phyloP scores from a whole-genome alignment of 2,329 filamentous ascomycete species.

The Talaromyces sp. region DNA sequence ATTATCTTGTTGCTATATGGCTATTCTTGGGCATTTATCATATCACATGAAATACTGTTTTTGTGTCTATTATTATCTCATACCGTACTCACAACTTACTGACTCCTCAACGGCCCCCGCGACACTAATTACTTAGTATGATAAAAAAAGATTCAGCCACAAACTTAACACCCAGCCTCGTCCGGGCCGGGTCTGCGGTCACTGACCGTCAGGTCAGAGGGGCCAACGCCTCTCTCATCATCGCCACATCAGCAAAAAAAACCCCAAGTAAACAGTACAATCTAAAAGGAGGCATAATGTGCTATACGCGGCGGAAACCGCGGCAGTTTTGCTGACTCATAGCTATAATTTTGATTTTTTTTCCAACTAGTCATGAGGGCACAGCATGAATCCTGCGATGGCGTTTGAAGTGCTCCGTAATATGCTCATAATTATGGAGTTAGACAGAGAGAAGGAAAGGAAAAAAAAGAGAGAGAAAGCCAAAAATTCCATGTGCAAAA shows the following conservation, averaged over 20 bases:
- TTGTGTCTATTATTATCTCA: neutral
- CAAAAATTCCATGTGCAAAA: neutral
- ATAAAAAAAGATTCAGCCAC: neutral
- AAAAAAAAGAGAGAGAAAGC: neutral
- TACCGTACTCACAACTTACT: too few species aligned
- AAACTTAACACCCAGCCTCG: neutral
- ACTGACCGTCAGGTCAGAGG: too few species aligned
- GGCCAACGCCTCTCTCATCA: too few species aligned
- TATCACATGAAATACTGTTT: neutral
- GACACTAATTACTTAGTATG: neutral
- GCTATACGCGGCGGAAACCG: neutral
- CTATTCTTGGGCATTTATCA: neutral
- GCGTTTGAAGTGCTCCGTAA: neutral
- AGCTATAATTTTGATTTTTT: neutral
- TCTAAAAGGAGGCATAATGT: neutral
- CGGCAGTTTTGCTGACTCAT: neutral
- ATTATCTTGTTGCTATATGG: too few species aligned
- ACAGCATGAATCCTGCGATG: neutral
- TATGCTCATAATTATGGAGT: neutral
- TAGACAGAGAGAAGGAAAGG: neutral
- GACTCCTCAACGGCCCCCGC: neutral
- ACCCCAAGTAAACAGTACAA: neutral
- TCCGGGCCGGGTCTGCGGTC: neutral
- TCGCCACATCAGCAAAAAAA: neutral
- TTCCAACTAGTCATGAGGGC: neutral